These are phyloP conservation scores for Mallotus japonicus DNA, from an alignment of 441 rosid species.

Conservation along the genomic window DNA sequence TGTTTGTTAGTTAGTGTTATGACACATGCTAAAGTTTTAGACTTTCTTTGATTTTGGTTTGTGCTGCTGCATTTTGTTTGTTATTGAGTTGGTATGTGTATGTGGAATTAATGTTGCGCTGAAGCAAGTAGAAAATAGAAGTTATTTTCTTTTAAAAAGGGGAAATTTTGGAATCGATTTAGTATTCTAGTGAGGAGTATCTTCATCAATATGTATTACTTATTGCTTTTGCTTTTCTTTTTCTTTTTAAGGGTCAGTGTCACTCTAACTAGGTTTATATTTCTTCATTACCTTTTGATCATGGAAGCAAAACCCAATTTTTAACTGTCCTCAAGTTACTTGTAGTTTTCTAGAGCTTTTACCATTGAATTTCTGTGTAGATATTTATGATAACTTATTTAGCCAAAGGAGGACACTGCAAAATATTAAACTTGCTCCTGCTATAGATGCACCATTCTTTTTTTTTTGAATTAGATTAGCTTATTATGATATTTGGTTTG, in stretches of 20 bases:
- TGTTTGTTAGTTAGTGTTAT: neutral
- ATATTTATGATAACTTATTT: neutral
- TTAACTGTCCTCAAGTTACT: neutral
- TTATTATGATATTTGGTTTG: neutral
- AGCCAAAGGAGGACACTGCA: neutral
- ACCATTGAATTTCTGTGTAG: neutral
- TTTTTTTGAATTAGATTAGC: neutral
- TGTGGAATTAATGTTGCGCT: neutral
- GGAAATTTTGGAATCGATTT: too few relatives aligned
- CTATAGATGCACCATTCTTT: neutral
- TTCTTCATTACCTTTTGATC: neutral
- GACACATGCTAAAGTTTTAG: neutral
- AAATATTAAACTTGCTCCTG: neutral
- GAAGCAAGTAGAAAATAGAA: too few relatives aligned
- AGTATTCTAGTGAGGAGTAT: too few relatives aligned
- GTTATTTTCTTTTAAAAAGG: too few relatives aligned
- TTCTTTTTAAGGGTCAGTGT: neutral
- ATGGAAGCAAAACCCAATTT: neutral
- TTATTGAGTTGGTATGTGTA: neutral
- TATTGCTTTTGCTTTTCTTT: neutral
- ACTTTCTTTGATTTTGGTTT: neutral
- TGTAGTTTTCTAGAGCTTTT: neutral
- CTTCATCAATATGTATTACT: neutral
- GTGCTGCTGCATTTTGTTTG: neutral
- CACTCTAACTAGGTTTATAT: neutral